Percentiles rank a stretch among this genome's conserved stretches.
These are phyloP conservation scores for Colletotrichum tabaci DNA, from an alignment of 2,329 filamentous ascomycete genomes.

Conservation along the genomic window DNA sequence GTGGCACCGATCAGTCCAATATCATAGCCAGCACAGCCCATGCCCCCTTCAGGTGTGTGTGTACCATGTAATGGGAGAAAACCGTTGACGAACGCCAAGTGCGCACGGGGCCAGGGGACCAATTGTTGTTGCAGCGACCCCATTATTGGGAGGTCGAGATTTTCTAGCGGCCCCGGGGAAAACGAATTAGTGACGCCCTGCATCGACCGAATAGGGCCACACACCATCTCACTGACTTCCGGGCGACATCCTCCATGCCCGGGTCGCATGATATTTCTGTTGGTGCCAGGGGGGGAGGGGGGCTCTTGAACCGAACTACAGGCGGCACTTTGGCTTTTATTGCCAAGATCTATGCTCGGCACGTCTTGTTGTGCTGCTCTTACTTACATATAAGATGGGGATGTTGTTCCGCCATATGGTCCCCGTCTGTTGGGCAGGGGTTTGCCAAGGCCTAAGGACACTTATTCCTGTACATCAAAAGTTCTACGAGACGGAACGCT, in stretches of 20 bases:
- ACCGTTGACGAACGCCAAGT: conserved; percentile 30
- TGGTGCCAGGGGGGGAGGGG: not conserved
- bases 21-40: not conserved
- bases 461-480: not conserved
- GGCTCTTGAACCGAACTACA: not conserved
- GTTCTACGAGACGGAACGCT: not conserved
- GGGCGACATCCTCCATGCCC: conserved; percentile 14
- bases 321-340: not conserved
- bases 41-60: not conserved
- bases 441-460: conserved; percentile 8
- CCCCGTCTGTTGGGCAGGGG: not conserved
- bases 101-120: conserved; percentile 13
- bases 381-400: conserved; percentile 28
- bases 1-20: not conserved
- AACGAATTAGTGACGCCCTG: conserved; percentile 26
- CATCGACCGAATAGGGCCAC: not conserved
- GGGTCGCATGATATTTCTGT: conserved; percentile 4
- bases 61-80: conserved; percentile 7
- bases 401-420: not conserved
- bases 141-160: conserved; percentile 8
- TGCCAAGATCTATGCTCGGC: not conserved
- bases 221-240: conserved; percentile 13
- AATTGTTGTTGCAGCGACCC: conserved; percentile 24
- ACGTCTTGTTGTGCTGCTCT: conserved; percentile 5
- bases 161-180: conserved; percentile 30